These are phyloP conservation scores for Lactifluus echinatus DNA, from an alignment of 768 basidiomycete genomes.

Conservation along the genomic window DNA sequence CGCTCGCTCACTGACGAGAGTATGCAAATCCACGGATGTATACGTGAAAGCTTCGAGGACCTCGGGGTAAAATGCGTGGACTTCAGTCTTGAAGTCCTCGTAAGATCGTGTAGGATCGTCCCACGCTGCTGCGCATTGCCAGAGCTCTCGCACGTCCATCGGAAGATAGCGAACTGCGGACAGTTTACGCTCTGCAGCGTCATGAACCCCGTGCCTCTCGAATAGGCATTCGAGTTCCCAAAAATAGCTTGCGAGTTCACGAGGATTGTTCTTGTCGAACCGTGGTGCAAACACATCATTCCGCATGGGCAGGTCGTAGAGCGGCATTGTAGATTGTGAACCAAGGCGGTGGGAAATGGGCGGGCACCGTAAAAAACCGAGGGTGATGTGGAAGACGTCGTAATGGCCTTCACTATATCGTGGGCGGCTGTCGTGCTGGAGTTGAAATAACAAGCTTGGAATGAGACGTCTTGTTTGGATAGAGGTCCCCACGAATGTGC, in stretches of 20 bases:
- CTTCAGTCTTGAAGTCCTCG: background rate
- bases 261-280: background rate
- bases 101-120: background rate
- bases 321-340: background rate
- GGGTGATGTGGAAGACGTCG: background rate
- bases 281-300: slow-evolving; percentile 29
- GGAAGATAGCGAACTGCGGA: background rate
- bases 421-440: background rate
- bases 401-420: no score
- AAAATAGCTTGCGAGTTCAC: background rate
- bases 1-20: background rate
- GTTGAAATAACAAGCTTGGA: no score
- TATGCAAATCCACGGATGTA: background rate
- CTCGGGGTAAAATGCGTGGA: background rate
- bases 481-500: no score
- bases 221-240: background rate
- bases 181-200: background rate
- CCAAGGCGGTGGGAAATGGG: no score
- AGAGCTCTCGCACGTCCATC: background rate
- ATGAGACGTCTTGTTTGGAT: no score
- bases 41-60: background rate
- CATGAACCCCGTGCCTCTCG: background rate
- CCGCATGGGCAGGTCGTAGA: background rate
- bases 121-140: background rate
- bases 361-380: no score